Percentiles rank a stretch among this genome's conserved stretches.
These are phyloP conservation scores for Hypoxylon sp. DNA, from an alignment of 2,329 filamentous ascomycete species.

Conservation along the genomic window DNA sequence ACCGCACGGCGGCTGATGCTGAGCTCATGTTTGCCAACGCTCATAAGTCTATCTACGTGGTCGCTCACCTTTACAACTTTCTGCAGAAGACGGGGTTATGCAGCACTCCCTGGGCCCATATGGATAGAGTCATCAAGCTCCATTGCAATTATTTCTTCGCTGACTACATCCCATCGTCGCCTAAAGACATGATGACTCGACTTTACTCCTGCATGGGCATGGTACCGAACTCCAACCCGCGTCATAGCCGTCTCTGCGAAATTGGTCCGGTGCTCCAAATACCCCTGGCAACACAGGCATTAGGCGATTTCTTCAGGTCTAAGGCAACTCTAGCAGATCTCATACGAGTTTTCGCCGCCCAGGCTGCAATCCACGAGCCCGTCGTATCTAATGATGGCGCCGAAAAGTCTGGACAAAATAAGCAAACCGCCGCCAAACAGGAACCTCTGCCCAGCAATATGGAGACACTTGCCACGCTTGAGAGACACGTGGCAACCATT, in stretches of 20 bases:
- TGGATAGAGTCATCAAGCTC: not conserved
- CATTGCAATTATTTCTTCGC: not conserved
- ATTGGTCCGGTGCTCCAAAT: no score
- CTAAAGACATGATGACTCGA: not conserved
- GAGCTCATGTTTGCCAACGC: not conserved
- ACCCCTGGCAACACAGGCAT: not conserved
- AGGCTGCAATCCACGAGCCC: no score
- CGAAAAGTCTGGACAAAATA: no score
- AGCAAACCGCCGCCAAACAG: no score
- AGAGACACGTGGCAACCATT: no score
- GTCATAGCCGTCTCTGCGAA: not conserved
- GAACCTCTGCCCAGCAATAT: no score
- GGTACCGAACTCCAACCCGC: not conserved
- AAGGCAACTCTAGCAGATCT: no score
- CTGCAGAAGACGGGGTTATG: not conserved
- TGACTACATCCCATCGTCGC: not conserved
- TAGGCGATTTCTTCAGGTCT: not conserved
- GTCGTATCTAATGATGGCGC: no score
- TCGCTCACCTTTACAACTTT: not conserved
- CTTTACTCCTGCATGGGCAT: not conserved
- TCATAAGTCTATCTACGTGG: not conserved
- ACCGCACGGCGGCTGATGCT: not conserved
- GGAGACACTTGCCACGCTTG: no score
- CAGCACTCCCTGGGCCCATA: not conserved
- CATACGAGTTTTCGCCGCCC: no score